Percentiles rank a stretch among this genome's conserved stretches.
These are phyloP conservation scores for Bremia lactucae DNA, from an alignment of 352 stramenopile species.

Conservation along the genomic window DNA sequence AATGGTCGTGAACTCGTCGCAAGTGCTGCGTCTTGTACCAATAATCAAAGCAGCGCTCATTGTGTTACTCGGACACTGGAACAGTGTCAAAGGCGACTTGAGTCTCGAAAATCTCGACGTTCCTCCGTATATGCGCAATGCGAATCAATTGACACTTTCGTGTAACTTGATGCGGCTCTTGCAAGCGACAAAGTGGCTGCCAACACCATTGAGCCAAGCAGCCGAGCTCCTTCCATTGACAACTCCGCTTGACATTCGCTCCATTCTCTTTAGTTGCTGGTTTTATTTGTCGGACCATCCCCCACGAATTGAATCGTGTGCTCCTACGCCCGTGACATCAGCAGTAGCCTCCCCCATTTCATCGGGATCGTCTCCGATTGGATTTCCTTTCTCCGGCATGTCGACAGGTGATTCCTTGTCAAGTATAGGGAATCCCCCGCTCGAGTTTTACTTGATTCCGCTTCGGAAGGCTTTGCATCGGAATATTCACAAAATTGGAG, in stretches of 20 bases:
- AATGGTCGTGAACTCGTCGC: conserved; percentile 25
- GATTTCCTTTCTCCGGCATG: conserved; percentile 17
- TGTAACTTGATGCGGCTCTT: conserved; percentile 59
- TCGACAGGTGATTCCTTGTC: conserved; percentile 8
- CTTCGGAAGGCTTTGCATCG: conserved; percentile 61
- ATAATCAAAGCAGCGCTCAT: conserved; percentile 68
- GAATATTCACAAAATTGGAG: conserved; percentile 66
- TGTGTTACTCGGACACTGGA: conserved; percentile 72
- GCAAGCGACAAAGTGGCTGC: conserved; percentile 46
- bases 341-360: conserved; percentile 36
- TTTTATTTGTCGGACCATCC: conserved; percentile 74
- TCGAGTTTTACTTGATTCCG: conserved; percentile 73
- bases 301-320: conserved; percentile 23
- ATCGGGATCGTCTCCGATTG: conserved; percentile 30
- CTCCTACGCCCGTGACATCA: conserved; percentile 29
- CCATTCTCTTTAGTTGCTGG: conserved; percentile 77
- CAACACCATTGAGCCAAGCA: conserved; percentile 32
- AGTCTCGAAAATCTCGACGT: conserved; percentile 58
- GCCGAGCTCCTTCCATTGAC: conserved; percentile 60
- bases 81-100: conserved; percentile 66
- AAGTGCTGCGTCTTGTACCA: conserved; percentile 47
- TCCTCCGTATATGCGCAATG: conserved; percentile 73
- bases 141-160: conserved; percentile 53
- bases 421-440: conserved; percentile 25
- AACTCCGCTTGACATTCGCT: conserved; percentile 54